Base-by-base conservation (phyloP, 306 rosid species). In the Lathyrus sativus region DNA sequence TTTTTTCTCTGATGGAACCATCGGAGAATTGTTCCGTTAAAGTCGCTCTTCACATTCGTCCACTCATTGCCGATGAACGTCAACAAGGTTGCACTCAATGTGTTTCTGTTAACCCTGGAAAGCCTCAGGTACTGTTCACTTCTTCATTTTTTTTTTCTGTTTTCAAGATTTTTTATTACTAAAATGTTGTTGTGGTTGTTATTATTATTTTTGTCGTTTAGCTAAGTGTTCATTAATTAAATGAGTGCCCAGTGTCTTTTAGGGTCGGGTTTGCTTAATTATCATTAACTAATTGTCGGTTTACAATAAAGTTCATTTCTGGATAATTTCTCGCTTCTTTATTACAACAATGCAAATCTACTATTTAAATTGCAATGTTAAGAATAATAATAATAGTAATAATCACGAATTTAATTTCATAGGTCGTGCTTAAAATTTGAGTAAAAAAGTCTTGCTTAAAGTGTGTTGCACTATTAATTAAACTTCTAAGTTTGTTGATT, bases 31-130 rank as follows among this genome's bases (percentile, higher is more conserved):
- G 96, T 37, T 70, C 75, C 12, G 96, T 89, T 2, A 89, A 89
- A 82, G 96, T 89, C 61, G 92, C 92, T 54, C 82, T 89, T 75
- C 96, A 89, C 65, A 77, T 87, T 77, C 90, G 96, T 7, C 96
- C 96, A 1, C 96, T 89, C 75, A 85, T 89, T 67, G 76, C 83
- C 9, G 91, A 89, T 65, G 96, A 89, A 70, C 83, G 86, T 57
- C 83, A 72, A 43, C 92, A 87, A 65, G 92, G 91, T 42, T 87
- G 92, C 76, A 74, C 68, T 65, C 85, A 89, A 73, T 89, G 96
- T 19, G 92, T 89, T 67, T 43, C 79, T 48, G 86, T 89, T 42
- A 66, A 80, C 5, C 76, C 73, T 6, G 75, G 79, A 63, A 87
- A 87, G 68, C 89, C 90, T 15, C 96, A 87, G 93, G 93, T 85